These are phyloP conservation scores for Malbranchea zuffiana DNA, from an alignment of 2,329 filamentous ascomycete genomes.

Conservation along the genomic window DNA sequence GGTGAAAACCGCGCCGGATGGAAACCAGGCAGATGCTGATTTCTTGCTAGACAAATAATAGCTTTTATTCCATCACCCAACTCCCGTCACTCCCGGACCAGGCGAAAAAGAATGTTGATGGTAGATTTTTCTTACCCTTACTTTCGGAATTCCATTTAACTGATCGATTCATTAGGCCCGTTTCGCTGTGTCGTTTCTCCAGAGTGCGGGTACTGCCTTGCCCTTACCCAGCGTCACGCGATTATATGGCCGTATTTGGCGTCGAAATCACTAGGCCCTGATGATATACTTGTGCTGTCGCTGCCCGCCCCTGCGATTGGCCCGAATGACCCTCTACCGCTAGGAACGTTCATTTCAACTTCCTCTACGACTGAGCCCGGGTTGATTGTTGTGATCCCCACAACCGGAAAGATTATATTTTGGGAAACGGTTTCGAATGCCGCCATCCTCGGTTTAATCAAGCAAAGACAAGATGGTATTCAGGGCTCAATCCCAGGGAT, in stretches of 20 bases:
- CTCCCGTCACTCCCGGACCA: constrained; percentile 71
- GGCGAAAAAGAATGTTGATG: constrained; percentile 54
- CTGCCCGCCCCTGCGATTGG: constrained; percentile 62
- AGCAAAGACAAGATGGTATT: constrained; percentile 68
- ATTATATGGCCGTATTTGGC: constrained; percentile 73
- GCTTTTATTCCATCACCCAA: constrained; percentile 75
- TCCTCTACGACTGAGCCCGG: constrained; percentile 73
- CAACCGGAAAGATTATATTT: constrained; percentile 74
- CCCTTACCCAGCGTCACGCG: constrained; percentile 69
- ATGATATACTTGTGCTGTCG: constrained; percentile 69
- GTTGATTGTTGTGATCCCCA: constrained; percentile 73
- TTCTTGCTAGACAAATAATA: constrained; percentile 60
- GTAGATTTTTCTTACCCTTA: constrained; percentile 32
- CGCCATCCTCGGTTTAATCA: constrained; percentile 70
- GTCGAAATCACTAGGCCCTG: constrained; percentile 27
- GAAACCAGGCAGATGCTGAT: constrained; percentile 10
- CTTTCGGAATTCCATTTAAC: not conserved
- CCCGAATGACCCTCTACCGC: constrained; percentile 59
- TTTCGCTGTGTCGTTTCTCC: constrained; percentile 57
- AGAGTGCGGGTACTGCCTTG: constrained; percentile 62
- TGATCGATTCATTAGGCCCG: constrained; percentile 43
- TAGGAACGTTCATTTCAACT: constrained; percentile 72
- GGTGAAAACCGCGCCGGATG: constrained; percentile 9
- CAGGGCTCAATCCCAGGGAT: constrained; percentile 64
- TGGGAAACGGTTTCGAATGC: constrained; percentile 93